These are phyloP conservation scores for Ceratocystis lukuohia DNA, from an alignment of 2,329 filamentous ascomycete species.

Conservation along the genomic window DNA sequence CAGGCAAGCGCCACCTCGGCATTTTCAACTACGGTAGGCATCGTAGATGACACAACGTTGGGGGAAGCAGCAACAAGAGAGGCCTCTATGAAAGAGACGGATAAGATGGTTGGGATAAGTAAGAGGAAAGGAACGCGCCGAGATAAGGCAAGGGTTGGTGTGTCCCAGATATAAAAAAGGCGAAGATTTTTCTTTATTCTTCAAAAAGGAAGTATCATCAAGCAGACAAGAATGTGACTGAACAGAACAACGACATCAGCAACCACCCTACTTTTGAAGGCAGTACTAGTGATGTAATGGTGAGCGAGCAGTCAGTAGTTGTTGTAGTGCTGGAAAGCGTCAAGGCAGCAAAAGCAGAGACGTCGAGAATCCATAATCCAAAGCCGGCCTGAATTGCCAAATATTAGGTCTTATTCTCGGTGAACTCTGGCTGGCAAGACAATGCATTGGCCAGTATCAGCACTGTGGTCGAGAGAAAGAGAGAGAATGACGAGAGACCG, in stretches of 20 bases:
- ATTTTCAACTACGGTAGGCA: slow-evolving; percentile 17
- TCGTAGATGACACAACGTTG: slow-evolving; percentile 7
- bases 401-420: slow-evolving; percentile 10
- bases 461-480: slow-evolving; percentile 3
- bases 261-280: not conserved
- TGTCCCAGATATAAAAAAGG: not conserved
- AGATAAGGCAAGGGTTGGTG: not conserved
- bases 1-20: slow-evolving; percentile 19
- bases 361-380: slow-evolving; percentile 20
- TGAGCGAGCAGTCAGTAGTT: slow-evolving; percentile 12
- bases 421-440: slow-evolving; percentile 10
- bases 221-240: not conserved
- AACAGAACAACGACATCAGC: slow-evolving; percentile 6
- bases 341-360: slow-evolving; percentile 15
- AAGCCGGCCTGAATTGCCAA: slow-evolving; percentile 15
- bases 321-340: slow-evolving; percentile 13
- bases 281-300: not conserved
- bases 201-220: slow-evolving; percentile 2
- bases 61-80: not conserved
- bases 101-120: not conserved
- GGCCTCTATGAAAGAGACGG: not conserved
- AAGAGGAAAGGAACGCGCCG: not conserved
- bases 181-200: slow-evolving; percentile 1
- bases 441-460: slow-evolving; percentile 15
- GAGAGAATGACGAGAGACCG: not conserved